Evolutionary conservation across 495 filamentous ascomycete genomes (phyloP).

Genomic region (Hapsidospora chrysogenum): DNA sequence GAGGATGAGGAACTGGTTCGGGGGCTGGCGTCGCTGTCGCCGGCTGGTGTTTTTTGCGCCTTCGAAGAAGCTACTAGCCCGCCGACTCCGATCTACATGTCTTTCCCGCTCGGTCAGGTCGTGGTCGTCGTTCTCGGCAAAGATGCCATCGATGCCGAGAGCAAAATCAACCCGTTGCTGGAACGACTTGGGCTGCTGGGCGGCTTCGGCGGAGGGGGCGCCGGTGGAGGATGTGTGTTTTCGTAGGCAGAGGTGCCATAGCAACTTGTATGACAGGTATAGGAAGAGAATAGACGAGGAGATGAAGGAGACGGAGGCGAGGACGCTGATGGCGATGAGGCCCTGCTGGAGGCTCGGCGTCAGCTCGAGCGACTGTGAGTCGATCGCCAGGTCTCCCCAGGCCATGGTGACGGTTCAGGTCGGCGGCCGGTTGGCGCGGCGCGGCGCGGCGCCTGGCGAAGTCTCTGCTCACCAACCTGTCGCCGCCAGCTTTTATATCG

Average conservation of each 20-base stretch:
- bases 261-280: conserved; percentile 38
- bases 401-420: too few species aligned
- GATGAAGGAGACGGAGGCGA: conserved; percentile 40
- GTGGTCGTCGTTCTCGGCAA: conserved; percentile 7
- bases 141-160: conserved; percentile 2
- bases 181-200: not conserved
- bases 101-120: not conserved
- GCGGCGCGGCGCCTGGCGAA: too few species aligned
- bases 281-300: conserved; percentile 29
- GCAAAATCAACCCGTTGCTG: conserved; percentile 1
- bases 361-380: conserved; percentile 15
- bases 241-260: conserved; percentile 27
- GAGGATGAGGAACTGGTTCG: conserved; percentile 57
- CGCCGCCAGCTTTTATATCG: too few species aligned
- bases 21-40: conserved; percentile 11
- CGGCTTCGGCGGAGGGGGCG: not conserved
- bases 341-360: conserved; percentile 27
- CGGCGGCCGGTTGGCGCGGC: too few species aligned
- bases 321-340: conserved; percentile 33
- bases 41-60: conserved; percentile 6
- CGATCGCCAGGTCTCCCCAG: not conserved
- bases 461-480: too few species aligned
- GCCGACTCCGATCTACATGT: too few species aligned
- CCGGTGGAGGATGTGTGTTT: conserved; percentile 4
- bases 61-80: not conserved